These are phyloP conservation scores for Acanthamoeba triangularis DNA, from an alignment of 208 protist species.

Conservation along the genomic window DNA sequence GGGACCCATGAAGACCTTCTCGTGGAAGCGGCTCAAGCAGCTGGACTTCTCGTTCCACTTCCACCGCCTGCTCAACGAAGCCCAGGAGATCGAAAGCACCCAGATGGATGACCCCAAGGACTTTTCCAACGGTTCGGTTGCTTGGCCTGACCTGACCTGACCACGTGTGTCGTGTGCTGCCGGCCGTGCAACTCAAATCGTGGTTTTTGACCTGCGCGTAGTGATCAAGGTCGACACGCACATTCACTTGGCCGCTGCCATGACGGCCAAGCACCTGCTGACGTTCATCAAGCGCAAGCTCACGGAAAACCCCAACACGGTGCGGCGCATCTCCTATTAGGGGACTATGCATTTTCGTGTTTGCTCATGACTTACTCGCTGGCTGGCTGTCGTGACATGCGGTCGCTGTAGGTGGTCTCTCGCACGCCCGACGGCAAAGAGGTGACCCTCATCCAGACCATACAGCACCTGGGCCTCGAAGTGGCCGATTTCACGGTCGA, in stretches of 20 bases:
- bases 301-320: constrained; percentile 92
- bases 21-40: constrained; percentile 62
- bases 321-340: no score
- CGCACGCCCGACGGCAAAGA: constrained; percentile 89
- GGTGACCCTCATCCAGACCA: constrained; percentile 89
- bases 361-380: no score
- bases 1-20: constrained; percentile 71
- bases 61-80: constrained; percentile 96
- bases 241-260: constrained; percentile 97
- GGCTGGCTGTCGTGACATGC: neutral
- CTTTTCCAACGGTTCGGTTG: constrained; percentile 85
- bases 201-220: constrained; percentile 97
- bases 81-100: constrained; percentile 92
- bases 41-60: constrained; percentile 91
- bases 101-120: constrained; percentile 93
- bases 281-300: constrained; percentile 97
- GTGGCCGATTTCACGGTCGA: constrained; percentile 96
- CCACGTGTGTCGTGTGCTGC: neutral
- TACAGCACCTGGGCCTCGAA: constrained; percentile 87
- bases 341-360: no score
- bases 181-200: constrained; percentile 85
- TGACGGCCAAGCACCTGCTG: constrained; percentile 96
- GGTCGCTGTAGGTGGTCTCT: constrained; percentile 93
- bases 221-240: constrained; percentile 99
- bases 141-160: constrained; percentile 38